Evolutionary conservation across 805 yeast genomes (phyloP), one percentile per base, ranked within the genome.

Genomic region (Sugiyamaella boreocaroliniensis): DNA sequence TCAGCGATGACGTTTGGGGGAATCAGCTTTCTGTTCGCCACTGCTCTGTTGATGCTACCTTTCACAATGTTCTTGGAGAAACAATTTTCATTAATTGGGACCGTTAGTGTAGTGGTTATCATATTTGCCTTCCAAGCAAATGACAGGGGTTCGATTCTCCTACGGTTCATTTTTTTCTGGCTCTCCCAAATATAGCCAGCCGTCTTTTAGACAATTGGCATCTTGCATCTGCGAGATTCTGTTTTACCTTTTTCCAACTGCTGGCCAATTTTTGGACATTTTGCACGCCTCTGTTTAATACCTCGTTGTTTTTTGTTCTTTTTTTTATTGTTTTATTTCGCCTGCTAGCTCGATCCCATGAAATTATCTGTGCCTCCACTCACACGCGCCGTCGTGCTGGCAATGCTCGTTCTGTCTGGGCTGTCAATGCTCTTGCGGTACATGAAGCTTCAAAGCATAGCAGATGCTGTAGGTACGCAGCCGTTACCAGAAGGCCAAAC

Each of bases 121-220:
- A 85, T 84, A 75, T 81, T 80, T 81, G 89, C 89, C 89, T 85
- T 85, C 90, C 90, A 85, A 85, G 90, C 89, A 81, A 81, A 84
- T 75, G 90, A 81, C 88, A 83, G 79, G 90, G 89, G 92, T 85
- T 85, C 92, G 89, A 85, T 82, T 85, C 92, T 85, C 87, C 84
- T 81, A 77, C 78, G 79, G 76, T 80, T 81, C 85, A 80, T 59
- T 54, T 57, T 53, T 60, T 60, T 22, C 6, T 22, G 6, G 6
- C 26, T 4, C 26, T 22, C 26, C 26, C 26, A 22, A 22, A 22
- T 22, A 22, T 22, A 22, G 6, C 26, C 26, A 3, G 26, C 6
- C 3, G 6, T 22, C 26, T 22, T 22, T 22, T 22, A 22, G 26
- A 22, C 26, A 22, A 22, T 22, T 22, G 26, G 26, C 26, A 22